phyloP scores from a whole-genome alignment of 1,139 yeast genomes.

The Suhomyces bokatorum region DNA sequence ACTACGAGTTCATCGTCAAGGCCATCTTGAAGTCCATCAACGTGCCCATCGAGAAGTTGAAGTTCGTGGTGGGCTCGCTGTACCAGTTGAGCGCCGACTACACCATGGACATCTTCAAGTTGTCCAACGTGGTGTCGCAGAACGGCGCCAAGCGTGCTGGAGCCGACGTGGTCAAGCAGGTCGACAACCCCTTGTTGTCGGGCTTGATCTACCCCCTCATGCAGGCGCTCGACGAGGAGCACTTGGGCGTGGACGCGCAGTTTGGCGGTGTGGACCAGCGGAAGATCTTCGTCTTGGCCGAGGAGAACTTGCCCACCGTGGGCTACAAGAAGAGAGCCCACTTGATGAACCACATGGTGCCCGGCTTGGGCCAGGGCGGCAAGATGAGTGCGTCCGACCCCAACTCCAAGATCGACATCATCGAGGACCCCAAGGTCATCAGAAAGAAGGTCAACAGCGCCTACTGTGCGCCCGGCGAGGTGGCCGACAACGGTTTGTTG shows the following conservation, averaged over 20 bases:
- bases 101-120: slow-evolving; percentile 83
- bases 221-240: slow-evolving; percentile 98
- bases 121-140: slow-evolving; percentile 82
- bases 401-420: slow-evolving; percentile 89
- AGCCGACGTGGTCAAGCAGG: slow-evolving; percentile 99
- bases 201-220: slow-evolving; percentile 96
- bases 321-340: slow-evolving; percentile 98
- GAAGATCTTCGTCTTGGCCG: slow-evolving; percentile 95
- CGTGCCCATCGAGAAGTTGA: slow-evolving; percentile 87
- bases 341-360: slow-evolving; percentile 98
- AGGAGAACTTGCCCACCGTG: slow-evolving; percentile 80
- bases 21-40: slow-evolving; percentile 81
- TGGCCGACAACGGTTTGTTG: slow-evolving; percentile 86
- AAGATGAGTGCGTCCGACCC: slow-evolving; percentile 99
- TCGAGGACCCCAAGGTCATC: slow-evolving; percentile 85
- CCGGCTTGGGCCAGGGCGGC: slow-evolving; percentile 95
- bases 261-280: slow-evolving; percentile 99
- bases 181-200: slow-evolving; percentile 85
- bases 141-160: slow-evolving; percentile 99
- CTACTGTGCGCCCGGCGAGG: slow-evolving; percentile 92
- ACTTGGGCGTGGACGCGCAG: slow-evolving; percentile 86
- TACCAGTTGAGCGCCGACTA: slow-evolving; percentile 79
- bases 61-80: slow-evolving; percentile 82
- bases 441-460: slow-evolving; percentile 91
- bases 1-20: slow-evolving; percentile 81